Evolutionary conservation across 495 filamentous ascomycete genomes (phyloP).

Genomic region (Trichoderma reesei): DNA sequence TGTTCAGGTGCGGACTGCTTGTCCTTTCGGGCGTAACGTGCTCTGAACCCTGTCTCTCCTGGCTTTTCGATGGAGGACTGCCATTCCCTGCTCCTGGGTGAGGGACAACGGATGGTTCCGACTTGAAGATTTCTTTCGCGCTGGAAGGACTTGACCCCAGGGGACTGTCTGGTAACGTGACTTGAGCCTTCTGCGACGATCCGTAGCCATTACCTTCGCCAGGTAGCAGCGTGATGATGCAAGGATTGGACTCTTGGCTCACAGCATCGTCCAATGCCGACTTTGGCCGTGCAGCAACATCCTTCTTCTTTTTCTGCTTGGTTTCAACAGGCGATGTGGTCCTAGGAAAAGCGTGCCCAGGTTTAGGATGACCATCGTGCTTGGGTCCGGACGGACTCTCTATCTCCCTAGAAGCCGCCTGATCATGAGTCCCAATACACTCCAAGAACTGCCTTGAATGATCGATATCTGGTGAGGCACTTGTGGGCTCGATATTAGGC

Average conservation of each 20-base stretch:
- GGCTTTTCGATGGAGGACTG: background rate
- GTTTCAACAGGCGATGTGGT: no score
- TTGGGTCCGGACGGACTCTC: background rate
- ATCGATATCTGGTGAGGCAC: background rate
- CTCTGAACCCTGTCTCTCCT: background rate
- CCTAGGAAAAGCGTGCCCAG: no score
- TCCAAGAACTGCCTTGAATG: background rate
- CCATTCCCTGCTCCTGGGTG: background rate
- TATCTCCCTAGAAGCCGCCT: background rate
- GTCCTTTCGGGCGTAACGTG: background rate
- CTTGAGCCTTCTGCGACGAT: background rate
- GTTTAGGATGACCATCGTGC: no score
- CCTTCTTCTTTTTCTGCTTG: no score
- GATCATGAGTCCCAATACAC: background rate
- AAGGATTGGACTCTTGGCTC: background rate
- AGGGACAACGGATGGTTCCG: background rate
- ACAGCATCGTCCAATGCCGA: background rate
- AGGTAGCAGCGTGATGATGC: background rate
- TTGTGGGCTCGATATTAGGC: background rate
- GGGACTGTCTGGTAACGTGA: background rate
- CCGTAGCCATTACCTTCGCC: no score
- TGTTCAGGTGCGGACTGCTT: background rate
- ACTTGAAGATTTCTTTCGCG: background rate
- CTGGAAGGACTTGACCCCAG: background rate
- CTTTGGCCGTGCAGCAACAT: no score